Base-by-base conservation (phyloP, 129 eudicot species). In the Lactuca saligna region DNA sequence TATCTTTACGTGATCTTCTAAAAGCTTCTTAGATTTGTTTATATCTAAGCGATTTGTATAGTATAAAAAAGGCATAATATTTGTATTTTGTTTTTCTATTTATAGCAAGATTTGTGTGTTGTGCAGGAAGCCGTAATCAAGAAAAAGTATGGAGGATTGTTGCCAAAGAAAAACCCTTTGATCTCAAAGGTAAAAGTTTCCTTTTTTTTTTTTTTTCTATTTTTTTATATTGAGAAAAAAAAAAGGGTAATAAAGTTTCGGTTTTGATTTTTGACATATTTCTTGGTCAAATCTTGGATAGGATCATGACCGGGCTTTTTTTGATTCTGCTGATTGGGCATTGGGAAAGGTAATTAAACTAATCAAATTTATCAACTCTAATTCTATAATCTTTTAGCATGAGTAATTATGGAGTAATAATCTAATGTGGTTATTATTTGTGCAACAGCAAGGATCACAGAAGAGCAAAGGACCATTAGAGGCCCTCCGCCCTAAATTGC, bases 241-340 rank as follows among this genome's bases (percentile, higher is more conserved):
- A 16, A 29, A 38, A 29, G 56, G 25, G 32, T 61, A 29, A 4
- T 10, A 32, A 41, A 66, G 66, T 31, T 51, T 33, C 6, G 1
- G 3, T 60, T 35, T 53, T 72, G 57, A 59, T 4, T 60, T 35
- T 53, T 72, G 57, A 59, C 8, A 50, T 34, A 29, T 73, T 67
- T 60, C 10, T 78, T 61, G 63, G 41, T 57, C 70, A 66, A 66
- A 73, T 72, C 69, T 66, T 60, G 61, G 54, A 37, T 80, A 91
- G 97, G 97, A 91, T 71, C 87, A 88, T 69, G 97, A 91, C 51
- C 95, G 81, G 32, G 98, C 98, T 59, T 91, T 82, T 57, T 91
- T 91, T 48, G 96, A 91, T 78, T 91, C 98, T 60, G 98, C 98
- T 66, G 98, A 91, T 69, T 91, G 98, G 98, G 98, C 96, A 44